Conservation (phyloP, 2,329 filamentous ascomycete species). For the Aspergillus caelatus region DNA sequence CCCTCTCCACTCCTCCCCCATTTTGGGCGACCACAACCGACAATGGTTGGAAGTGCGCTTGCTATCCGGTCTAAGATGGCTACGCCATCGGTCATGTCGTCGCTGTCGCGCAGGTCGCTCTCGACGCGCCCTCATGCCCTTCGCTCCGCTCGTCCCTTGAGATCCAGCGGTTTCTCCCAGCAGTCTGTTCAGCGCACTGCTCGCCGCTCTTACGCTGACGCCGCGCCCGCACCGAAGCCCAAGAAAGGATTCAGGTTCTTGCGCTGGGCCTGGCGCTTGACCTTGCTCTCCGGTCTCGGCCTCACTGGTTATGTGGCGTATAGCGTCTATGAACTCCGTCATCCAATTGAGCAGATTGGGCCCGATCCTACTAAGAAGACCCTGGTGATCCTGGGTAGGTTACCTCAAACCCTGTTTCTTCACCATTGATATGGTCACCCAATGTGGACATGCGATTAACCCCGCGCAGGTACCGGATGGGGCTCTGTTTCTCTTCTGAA, state of each 20-base stretch:
- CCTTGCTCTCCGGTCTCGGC: conserved; percentile 73
- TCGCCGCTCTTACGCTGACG: conserved; percentile 57
- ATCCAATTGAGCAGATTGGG: conserved; percentile 76
- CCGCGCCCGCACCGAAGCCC: conserved; percentile 43
- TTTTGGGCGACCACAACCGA: conserved; percentile 27
- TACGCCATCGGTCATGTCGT: conserved; percentile 34
- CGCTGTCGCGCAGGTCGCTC: conserved; percentile 41
- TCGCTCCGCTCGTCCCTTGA: conserved; percentile 31
- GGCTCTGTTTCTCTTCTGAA: conserved; percentile 94
- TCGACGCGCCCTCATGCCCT: conserved; percentile 31
- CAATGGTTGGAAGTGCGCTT: conserved; percentile 40
- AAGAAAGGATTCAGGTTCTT: conserved; percentile 69
- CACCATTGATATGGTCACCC: not conserved
- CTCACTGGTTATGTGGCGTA: conserved; percentile 74
- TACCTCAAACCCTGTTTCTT: conserved; percentile 9
- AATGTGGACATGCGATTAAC: not conserved
- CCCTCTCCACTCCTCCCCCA: conserved; percentile 14
- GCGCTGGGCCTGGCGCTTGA: conserved; percentile 80
- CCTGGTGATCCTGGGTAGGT: conserved; percentile 85
- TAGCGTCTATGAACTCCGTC: conserved; percentile 77
- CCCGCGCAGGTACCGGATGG: conserved; percentile 81
- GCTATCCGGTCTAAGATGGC: conserved; percentile 38
- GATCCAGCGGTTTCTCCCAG: conserved; percentile 23
- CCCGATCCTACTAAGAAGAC: conserved; percentile 94
- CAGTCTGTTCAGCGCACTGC: conserved; percentile 40